These are phyloP conservation scores for Geoglossum glabrum DNA, from an alignment of 495 filamentous ascomycete genomes.

Conservation along the genomic window DNA sequence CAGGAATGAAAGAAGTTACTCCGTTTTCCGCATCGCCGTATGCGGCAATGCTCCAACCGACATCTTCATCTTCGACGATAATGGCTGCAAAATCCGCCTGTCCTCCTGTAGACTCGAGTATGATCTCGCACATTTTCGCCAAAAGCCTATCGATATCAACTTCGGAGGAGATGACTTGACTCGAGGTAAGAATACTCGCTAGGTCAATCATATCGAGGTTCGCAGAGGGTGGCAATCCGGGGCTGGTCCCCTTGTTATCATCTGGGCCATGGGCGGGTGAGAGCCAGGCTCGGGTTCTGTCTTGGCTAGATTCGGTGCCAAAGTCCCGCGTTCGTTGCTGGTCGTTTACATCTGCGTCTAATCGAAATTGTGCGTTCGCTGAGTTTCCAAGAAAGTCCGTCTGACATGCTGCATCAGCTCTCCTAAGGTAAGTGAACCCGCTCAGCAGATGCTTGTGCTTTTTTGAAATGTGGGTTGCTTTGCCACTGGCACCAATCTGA, in stretches of 20 bases:
- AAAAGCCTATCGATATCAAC: conserved; percentile 67
- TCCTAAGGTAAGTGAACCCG: conserved; percentile 37
- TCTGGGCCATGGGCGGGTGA: conserved; percentile 10
- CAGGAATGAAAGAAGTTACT: conserved; percentile 37
- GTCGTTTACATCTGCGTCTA: conserved; percentile 35
- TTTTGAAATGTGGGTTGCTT: conserved; percentile 46
- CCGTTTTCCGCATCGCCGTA: conserved; percentile 50
- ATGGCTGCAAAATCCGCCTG: conserved; percentile 61
- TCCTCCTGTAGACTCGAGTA: conserved; percentile 65
- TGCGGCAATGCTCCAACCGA: conserved; percentile 57
- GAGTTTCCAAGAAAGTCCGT: conserved; percentile 46
- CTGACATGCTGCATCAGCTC: conserved; percentile 51
- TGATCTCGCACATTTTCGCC: conserved; percentile 78
- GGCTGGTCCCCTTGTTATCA: conserved; percentile 23
- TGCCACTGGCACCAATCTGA: conserved; percentile 51
- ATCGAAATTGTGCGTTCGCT: conserved; percentile 28
- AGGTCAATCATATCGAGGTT: conserved; percentile 65
- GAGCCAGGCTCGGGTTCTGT: conserved; percentile 45
- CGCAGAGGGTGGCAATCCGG: conserved; percentile 21
- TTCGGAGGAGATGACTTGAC: conserved; percentile 78
- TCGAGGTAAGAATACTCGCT: conserved; percentile 69
- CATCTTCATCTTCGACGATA: conserved; percentile 49
- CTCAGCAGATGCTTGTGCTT: conserved; percentile 55
- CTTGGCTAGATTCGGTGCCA: conserved; percentile 31
- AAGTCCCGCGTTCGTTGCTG: conserved; percentile 25